phyloP scores from a whole-genome alignment of 2,329 filamentous ascomycete genomes.

The Mycocentrospora acerina region DNA sequence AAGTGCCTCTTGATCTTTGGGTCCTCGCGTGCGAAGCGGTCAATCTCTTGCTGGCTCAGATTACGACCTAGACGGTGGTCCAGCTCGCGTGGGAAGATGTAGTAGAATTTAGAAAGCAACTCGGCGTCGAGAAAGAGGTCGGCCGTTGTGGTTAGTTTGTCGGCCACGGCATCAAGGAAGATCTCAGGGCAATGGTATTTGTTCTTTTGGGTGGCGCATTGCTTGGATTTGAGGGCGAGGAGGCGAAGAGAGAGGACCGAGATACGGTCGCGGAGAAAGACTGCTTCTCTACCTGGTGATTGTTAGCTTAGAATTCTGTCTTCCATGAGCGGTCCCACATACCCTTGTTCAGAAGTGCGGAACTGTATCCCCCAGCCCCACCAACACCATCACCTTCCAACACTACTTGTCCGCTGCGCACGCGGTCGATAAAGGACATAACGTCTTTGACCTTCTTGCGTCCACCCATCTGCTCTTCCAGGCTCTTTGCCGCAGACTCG shows the following conservation, averaged over 20 bases:
- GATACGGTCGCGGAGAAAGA: constrained; percentile 89
- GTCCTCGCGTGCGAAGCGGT: constrained; percentile 90
- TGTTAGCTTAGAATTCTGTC: constrained; percentile 14
- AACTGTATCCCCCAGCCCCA: constrained; percentile 91
- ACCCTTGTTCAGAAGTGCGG: constrained; percentile 82
- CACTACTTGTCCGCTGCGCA: constrained; percentile 79
- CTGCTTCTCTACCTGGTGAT: constrained; percentile 75
- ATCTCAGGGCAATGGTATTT: constrained; percentile 97
- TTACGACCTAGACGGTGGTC: constrained; percentile 83
- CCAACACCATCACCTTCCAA: constrained; percentile 81
- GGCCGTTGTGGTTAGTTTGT: constrained; percentile 90
- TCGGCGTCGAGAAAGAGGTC: constrained; percentile 98
- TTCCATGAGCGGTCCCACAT: no score
- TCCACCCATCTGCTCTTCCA: constrained; percentile 79
- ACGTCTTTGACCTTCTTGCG: constrained; percentile 86
- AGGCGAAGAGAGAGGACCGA: constrained; percentile 90
- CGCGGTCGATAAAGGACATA: constrained; percentile 85
- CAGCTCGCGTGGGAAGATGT: constrained; percentile 85
- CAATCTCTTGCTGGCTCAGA: constrained; percentile 75
- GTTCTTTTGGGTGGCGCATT: constrained; percentile 80
- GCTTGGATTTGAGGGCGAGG: constrained; percentile 82
- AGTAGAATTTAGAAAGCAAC: constrained; percentile 94
- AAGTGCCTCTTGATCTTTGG: constrained; percentile 85
- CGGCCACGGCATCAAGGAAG: constrained; percentile 95
- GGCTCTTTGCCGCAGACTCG: constrained; percentile 71